phyloP scores from a whole-genome alignment of 73 alveolate species.

The Paramecium tetraurelia region DNA sequence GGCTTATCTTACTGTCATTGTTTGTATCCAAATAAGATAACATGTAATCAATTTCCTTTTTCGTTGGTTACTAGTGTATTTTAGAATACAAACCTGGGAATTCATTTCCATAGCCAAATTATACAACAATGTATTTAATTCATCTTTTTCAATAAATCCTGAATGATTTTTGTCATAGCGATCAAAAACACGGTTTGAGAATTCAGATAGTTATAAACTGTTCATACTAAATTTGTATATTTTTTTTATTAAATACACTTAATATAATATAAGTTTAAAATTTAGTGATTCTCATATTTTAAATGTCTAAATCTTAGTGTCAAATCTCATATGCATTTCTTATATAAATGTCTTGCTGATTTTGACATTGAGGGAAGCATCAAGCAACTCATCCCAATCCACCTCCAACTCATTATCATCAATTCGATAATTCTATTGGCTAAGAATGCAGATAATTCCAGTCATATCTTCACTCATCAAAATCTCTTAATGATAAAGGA shows the following conservation, averaged over 20 bases:
- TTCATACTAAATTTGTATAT: not conserved
- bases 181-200: not conserved
- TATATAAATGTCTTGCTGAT: constrained; percentile 18
- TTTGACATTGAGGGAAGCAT: not conserved
- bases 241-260: not conserved
- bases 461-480: constrained; percentile 52
- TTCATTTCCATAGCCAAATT: not conserved
- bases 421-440: not conserved
- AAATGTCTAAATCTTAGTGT: not conserved
- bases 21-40: not conserved
- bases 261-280: not conserved
- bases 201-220: not conserved
- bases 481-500: constrained; percentile 50
- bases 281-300: not conserved
- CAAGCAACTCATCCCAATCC: constrained; percentile 46
- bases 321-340: constrained; percentile 37
- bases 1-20: not conserved
- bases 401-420: not conserved
- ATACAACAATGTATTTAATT: not conserved
- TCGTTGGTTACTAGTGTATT: not conserved
- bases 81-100: not conserved
- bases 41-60: not conserved
- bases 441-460: not conserved
- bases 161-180: not conserved
- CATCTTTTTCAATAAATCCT: not conserved